Evolutionary conservation across 768 basidiomycete species (phyloP).

Genomic region (Pulveroboletus sp.): DNA sequence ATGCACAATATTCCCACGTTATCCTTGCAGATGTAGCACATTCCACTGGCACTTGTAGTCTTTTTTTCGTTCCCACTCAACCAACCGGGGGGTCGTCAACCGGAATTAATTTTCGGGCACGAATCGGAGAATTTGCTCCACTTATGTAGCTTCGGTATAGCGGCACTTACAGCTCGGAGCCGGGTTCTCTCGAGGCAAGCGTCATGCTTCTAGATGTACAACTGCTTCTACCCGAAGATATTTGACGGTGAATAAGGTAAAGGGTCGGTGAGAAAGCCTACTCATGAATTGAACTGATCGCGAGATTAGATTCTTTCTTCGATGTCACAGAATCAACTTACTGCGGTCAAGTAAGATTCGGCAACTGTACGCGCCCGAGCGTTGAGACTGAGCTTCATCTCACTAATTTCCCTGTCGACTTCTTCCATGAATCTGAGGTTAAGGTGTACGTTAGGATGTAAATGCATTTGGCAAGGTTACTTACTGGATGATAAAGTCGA

Average conservation of each 20-base stretch:
- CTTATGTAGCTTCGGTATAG: constrained; percentile 5
- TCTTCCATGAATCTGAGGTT: constrained; percentile 90
- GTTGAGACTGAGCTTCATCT: constrained; percentile 97
- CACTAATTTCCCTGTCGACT: constrained; percentile 98
- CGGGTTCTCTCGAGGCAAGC: constrained; percentile 2
- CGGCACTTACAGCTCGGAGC: constrained; percentile 18
- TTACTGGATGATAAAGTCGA: constrained; percentile 99
- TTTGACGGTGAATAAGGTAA: constrained; percentile 14
- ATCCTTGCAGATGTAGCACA: constrained; percentile 21
- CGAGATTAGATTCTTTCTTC: constrained; percentile 4
- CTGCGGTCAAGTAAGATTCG: constrained; percentile 92
- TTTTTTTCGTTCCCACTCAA: constrained; percentile 10
- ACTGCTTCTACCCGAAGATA: constrained; percentile 16
- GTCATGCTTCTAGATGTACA: constrained; percentile 15
- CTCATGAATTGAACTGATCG: constrained; percentile 27
- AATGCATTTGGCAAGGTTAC: constrained; percentile 28
- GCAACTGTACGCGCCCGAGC: constrained; percentile 96
- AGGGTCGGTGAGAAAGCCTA: neutral
- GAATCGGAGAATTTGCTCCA: neutral
- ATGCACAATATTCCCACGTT: constrained; percentile 17
- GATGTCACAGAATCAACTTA: constrained; percentile 37
- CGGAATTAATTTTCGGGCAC: constrained; percentile 3
- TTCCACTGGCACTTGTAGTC: constrained; percentile 15
- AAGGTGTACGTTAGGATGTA: neutral
- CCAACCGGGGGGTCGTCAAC: constrained; percentile 3